Evolutionary conservation across 1,139 yeast species (phyloP).

Genomic region (Debaryomyces robertsiae): DNA sequence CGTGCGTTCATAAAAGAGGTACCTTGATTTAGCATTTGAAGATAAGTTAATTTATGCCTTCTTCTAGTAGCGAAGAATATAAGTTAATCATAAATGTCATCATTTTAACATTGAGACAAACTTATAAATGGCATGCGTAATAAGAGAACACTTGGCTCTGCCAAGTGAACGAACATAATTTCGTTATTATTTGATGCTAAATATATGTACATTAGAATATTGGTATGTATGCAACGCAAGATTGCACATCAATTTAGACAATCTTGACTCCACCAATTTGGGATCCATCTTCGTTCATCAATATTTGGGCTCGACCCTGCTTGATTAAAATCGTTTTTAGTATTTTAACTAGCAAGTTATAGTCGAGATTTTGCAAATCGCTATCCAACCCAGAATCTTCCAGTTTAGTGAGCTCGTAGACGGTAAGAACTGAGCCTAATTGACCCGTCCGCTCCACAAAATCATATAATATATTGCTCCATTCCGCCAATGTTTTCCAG

Average conservation of each 20-base stretch:
- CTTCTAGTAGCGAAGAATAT: constrained; percentile 2
- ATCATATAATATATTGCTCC: constrained; percentile 61
- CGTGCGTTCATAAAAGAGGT: constrained; percentile 10
- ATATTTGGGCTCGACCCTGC: constrained; percentile 66
- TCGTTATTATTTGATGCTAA: no score
- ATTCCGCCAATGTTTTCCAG: constrained; percentile 74
- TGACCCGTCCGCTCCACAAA: constrained; percentile 74
- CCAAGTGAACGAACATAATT: no score
- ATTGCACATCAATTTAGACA: constrained; percentile 23
- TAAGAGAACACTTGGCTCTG: no score
- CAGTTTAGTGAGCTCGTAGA: constrained; percentile 76
- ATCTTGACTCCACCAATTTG: constrained; percentile 73
- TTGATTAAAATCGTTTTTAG: constrained; percentile 59
- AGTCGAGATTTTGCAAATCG: constrained; percentile 66
- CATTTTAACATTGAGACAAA: constrained; percentile 2
- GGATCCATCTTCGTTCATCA: constrained; percentile 56
- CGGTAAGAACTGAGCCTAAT: constrained; percentile 72
- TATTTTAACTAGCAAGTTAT: constrained; percentile 54
- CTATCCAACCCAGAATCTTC: constrained; percentile 58
- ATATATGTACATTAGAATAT: neutral
- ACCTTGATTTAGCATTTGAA: constrained; percentile 12
- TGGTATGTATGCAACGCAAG: no score
- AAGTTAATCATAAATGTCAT: constrained; percentile 1
- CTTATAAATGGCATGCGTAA: constrained; percentile 4
- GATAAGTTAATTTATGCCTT: constrained; percentile 4